phyloP scores from a whole-genome alignment of 371 early-diverging fungal species.

The Circinella umbellata region DNA sequence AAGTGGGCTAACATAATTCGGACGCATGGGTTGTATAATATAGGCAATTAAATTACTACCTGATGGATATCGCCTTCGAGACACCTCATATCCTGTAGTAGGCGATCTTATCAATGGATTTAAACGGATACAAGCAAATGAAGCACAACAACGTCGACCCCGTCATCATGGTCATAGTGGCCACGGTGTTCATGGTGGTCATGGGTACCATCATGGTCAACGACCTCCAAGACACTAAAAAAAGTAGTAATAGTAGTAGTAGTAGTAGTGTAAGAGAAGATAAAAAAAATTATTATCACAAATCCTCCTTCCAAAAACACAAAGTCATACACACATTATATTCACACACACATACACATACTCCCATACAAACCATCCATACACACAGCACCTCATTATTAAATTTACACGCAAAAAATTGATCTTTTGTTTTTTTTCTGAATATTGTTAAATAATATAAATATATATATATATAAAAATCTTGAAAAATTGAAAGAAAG shows the following conservation, averaged over 20 bases:
- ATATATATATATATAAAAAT: too few species aligned
- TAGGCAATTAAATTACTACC: constrained; percentile 68
- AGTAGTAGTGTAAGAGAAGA: constrained; percentile 8
- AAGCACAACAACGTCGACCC: constrained; percentile 23
- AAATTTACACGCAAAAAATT: too few species aligned
- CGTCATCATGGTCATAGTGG: constrained; percentile 8
- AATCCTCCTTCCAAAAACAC: too few species aligned
- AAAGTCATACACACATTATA: too few species aligned
- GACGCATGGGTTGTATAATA: not conserved
- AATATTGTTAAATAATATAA: too few species aligned
- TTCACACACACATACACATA: too few species aligned
- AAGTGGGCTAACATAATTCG: too few species aligned
- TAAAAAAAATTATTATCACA: not conserved
- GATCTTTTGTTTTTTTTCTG: too few species aligned
- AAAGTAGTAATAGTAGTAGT: not conserved
- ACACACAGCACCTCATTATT: too few species aligned
- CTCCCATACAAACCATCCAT: too few species aligned
- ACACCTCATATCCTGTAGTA: constrained; percentile 61
- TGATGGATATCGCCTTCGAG: constrained; percentile 62
- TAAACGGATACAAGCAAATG: constrained; percentile 45
- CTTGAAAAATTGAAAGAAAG: too few species aligned
- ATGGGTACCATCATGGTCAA: not conserved
- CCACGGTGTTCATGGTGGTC: not conserved
- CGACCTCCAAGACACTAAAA: constrained; percentile 6
- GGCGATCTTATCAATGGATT: constrained; percentile 71